A percentile compares a stretch with the other conserved stretches of the same genome.
phyloP scores from a whole-genome alignment of 768 basidiomycete genomes.

The Tricholoma terreum region DNA sequence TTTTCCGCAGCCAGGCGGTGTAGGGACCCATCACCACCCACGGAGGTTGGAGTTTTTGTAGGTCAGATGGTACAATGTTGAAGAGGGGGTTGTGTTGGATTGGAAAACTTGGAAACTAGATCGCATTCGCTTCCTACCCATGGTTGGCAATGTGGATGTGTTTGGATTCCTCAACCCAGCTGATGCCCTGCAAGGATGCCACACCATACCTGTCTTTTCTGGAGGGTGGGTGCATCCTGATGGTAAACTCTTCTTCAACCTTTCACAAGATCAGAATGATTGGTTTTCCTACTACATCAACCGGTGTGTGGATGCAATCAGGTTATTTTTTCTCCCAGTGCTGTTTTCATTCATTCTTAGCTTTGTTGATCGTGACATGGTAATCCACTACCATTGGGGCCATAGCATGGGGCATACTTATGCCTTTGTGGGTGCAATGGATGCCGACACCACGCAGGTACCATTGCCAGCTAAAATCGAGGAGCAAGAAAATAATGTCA shows the following conservation, averaged over 20 bases:
- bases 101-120: not conserved
- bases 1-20: no score
- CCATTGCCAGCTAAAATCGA: not conserved
- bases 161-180: slow-evolving; percentile 19
- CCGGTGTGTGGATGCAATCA: not conserved
- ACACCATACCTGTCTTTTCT: slow-evolving; percentile 10
- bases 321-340: no score
- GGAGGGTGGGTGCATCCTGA: not conserved
- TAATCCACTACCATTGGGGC: not conserved
- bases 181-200: slow-evolving; percentile 12
- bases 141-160: not conserved
- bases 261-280: not conserved
- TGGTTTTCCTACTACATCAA: not conserved
- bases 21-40: no score
- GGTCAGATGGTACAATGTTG: no score
- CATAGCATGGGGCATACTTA: not conserved
- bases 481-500: not conserved
- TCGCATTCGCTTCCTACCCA: not conserved
- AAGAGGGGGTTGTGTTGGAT: not conserved
- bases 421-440: not conserved
- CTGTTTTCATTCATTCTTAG: not conserved
- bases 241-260: not conserved
- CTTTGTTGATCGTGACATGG: slow-evolving; percentile 2
- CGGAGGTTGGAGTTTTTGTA: not conserved
- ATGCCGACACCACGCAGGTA: no score